These are phyloP conservation scores for Colletotrichum euphorbiae DNA, from an alignment of 2,329 filamentous ascomycete species.

Conservation along the genomic window DNA sequence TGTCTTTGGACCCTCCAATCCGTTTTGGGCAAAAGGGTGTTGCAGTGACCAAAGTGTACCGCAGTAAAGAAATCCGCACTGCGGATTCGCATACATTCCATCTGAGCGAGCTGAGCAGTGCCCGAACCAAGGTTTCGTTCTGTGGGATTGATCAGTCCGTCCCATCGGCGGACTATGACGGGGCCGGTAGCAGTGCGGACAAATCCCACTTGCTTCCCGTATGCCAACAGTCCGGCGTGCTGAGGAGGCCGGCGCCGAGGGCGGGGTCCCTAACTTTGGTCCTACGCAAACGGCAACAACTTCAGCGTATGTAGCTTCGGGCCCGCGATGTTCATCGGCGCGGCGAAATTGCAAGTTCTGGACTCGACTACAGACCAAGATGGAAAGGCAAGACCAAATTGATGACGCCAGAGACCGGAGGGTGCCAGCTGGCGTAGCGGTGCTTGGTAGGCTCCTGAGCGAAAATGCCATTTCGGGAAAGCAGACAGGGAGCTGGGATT, in stretches of 20 bases:
- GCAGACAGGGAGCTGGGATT: constrained; percentile 32
- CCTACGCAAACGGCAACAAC: constrained; percentile 1
- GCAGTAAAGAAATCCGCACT: background rate
- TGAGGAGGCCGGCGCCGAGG: constrained; percentile 30
- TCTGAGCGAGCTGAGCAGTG: background rate
- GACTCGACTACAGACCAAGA: constrained; percentile 14
- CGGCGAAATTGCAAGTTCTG: constrained; percentile 9
- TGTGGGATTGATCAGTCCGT: background rate
- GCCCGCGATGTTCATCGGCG: constrained; percentile 1
- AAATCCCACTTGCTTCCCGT: constrained; percentile 16
- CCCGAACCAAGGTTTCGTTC: constrained; percentile 6
- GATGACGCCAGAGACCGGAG: constrained; percentile 30
- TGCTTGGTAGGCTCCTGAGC: constrained; percentile 26
- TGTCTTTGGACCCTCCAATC: background rate
- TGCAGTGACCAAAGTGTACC: constrained; percentile 2
- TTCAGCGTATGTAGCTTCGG: constrained; percentile 1
- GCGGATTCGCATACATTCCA: background rate
- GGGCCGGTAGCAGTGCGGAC: constrained; percentile 22
- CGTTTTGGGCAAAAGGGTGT: constrained; percentile 19
- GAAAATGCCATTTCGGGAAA: constrained; percentile 18
- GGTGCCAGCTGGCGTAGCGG: constrained; percentile 18
- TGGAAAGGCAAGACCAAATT: constrained; percentile 26
- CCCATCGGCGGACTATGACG: constrained; percentile 24
- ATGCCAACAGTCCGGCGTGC: constrained; percentile 21
- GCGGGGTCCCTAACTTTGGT: constrained; percentile 17